Evolutionary conservation across 1,284 basidiomycete genomes (phyloP), one percentile per base, ranked within the genome.

Genomic region (Cryptococcus sp.): DNA sequence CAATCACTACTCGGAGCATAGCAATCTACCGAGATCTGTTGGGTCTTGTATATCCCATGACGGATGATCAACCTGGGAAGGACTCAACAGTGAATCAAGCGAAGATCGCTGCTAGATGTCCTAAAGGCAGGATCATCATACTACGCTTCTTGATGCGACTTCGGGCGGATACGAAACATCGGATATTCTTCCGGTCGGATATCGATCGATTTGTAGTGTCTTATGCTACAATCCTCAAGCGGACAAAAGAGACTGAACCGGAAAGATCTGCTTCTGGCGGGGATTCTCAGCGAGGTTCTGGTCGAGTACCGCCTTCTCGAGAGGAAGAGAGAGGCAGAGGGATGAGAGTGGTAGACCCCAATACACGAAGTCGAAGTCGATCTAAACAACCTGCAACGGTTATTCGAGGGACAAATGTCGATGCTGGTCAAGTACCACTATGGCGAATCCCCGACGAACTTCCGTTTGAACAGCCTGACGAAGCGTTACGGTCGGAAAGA

Each of bases 131-230:
- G 31, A 74, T 98, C 14, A 79, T 84, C 3, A 83, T 88, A 2
- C 79, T 98, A 7, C 90, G 95, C 68, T 96, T 94, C 81, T 73
- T 96, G 57, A 84, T 94, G 78, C 86, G 92, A 10, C 79, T 98
- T 30, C 83, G 96, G 49, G 92, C 90, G 1, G 94, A 97, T 71
- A 84, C 90, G 3, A 88, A 93, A 66, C 96, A 99, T 72, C 83
- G 87, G 13, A 74, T 98, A 42, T 96, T 88, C 72, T 86, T 89
- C 58, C 68, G 77, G 15, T 68, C 70, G 32, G 76, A 81, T 46
- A 75, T 82, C 36, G 77, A 80, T 36, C 66, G 68, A 23, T 65
- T 67, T 15, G 64, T 71, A 15, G 57, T 61, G 32, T 70, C 72
- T 5, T 67, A 70, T 64, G 79, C 80, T 2, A 65, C 67, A 34